Percentiles rank a stretch among this genome's conserved stretches.
phyloP scores from a whole-genome alignment of 2,329 filamentous ascomycete genomes.

The Epicoccum sorghinum region DNA sequence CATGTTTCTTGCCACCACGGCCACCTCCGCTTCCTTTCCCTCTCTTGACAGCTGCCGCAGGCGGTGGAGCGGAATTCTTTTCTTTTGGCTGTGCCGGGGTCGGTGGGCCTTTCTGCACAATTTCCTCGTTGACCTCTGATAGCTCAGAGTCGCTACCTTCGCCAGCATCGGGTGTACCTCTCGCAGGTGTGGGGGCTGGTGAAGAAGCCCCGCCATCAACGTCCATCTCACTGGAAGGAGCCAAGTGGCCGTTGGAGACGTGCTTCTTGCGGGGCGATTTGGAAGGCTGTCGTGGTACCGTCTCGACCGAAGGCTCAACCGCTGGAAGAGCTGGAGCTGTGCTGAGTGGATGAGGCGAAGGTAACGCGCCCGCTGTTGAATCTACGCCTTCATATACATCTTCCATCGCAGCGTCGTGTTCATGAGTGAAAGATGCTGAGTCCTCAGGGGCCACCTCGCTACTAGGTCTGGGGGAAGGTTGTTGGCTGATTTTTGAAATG shows the following conservation, averaged over 20 bases:
- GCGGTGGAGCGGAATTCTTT: constrained; percentile 21
- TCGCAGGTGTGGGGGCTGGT: constrained; percentile 33
- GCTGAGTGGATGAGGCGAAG: constrained; percentile 34
- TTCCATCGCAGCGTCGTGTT: constrained; percentile 24
- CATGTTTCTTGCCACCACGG: constrained; percentile 42
- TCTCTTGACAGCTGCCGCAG: constrained; percentile 33
- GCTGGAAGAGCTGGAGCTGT: constrained; percentile 37
- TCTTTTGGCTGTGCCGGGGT: constrained; percentile 36
- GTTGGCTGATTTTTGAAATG: constrained; percentile 22
- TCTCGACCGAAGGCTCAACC: constrained; percentile 31
- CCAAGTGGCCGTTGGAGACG: constrained; percentile 28
- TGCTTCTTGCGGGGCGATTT: constrained; percentile 42
- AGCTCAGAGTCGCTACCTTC: constrained; percentile 44
- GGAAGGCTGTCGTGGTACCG: constrained; percentile 33
- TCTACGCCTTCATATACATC: constrained; percentile 26
- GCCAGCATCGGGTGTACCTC: constrained; percentile 36
- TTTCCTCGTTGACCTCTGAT: constrained; percentile 48
- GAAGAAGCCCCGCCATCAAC: constrained; percentile 33
- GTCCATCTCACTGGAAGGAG: constrained; percentile 27
- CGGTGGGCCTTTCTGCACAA: constrained; percentile 43
- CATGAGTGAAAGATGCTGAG: constrained; percentile 28
- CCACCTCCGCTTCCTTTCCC: constrained; percentile 33
- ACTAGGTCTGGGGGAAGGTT: constrained; percentile 31
- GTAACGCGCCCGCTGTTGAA: constrained; percentile 6
- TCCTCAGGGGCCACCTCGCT: constrained; percentile 35